A percentile compares a stretch with the other conserved stretches of the same genome.
phyloP scores from a whole-genome alignment of 371 early-diverging fungal genomes.

The Amoeboaphelidium protococcarum region DNA sequence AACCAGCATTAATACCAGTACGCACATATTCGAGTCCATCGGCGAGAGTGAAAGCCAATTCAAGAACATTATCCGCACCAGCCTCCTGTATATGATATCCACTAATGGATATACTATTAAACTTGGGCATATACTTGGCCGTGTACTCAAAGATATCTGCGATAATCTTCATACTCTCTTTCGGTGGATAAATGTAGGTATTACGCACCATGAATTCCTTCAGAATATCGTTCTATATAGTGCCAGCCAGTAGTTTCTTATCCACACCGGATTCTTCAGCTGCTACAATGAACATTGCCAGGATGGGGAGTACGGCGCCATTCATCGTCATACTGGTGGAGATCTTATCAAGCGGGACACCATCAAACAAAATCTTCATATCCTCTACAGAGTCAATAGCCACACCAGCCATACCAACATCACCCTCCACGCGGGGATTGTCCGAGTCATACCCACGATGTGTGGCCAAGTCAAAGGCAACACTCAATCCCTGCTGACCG shows the following conservation, averaged over 20 bases:
- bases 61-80: conserved; percentile 53
- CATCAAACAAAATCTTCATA: conserved; percentile 61
- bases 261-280: conserved; percentile 50
- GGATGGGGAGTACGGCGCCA: conserved; percentile 58
- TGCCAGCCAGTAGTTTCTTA: conserved; percentile 43
- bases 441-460: conserved; percentile 51
- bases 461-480: conserved; percentile 63
- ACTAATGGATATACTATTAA: conserved; percentile 67
- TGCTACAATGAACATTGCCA: conserved; percentile 66
- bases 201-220: conserved; percentile 79
- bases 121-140: conserved; percentile 60
- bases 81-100: conserved; percentile 76
- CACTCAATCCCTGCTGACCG: conserved; percentile 55
- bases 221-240: conserved; percentile 64
- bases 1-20: conserved; percentile 42
- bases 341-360: conserved; percentile 56
- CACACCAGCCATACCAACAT: conserved; percentile 76
- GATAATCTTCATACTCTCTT: conserved; percentile 52
- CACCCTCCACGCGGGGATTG: conserved; percentile 54
- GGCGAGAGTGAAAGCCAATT: conserved; percentile 59
- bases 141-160: conserved; percentile 59
- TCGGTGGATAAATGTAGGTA: conserved; percentile 64
- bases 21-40: conserved; percentile 55
- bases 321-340: conserved; percentile 78
- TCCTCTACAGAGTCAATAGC: conserved; percentile 69